Percentiles rank a stretch among this genome's conserved stretches.
Evolutionary conservation across 331 rosid species (phyloP).

Genomic region (Pyracantha coccinea): DNA sequence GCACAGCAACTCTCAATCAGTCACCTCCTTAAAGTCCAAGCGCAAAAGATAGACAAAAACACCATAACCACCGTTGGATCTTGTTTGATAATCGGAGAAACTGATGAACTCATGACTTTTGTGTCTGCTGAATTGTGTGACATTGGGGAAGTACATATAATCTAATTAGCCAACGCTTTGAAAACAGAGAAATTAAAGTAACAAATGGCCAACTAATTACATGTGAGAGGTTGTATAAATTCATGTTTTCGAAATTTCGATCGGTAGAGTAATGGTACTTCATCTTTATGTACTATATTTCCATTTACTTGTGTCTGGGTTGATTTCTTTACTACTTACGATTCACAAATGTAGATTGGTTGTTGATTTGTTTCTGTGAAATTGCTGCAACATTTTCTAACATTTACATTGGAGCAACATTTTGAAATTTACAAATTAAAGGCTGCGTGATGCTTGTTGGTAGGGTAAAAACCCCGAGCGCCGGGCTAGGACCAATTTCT

Average conservation of each 20-base stretch:
- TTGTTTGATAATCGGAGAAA: constrained; percentile 1
- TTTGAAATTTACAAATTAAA: background rate
- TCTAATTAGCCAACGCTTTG: background rate
- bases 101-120: constrained; percentile 15
- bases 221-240: constrained; percentile 18
- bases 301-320: background rate
- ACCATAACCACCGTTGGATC: background rate
- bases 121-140: constrained; percentile 13
- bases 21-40: constrained; percentile 87
- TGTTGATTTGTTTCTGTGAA: background rate
- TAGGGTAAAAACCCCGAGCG: background rate
- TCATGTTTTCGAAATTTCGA: constrained; percentile 1
- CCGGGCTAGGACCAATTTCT: background rate
- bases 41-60: constrained; percentile 65
- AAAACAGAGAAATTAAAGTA: constrained; percentile 5
- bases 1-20: constrained; percentile 95
- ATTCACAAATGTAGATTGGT: background rate
- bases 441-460: background rate
- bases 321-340: background rate
- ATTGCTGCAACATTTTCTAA: background rate
- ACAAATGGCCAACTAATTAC: constrained; percentile 16
- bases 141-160: constrained; percentile 2
- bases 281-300: background rate
- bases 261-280: background rate
- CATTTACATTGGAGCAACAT: background rate